These are phyloP conservation scores for Candida incommunis DNA, from an alignment of 805 yeast genomes.

Conservation along the genomic window DNA sequence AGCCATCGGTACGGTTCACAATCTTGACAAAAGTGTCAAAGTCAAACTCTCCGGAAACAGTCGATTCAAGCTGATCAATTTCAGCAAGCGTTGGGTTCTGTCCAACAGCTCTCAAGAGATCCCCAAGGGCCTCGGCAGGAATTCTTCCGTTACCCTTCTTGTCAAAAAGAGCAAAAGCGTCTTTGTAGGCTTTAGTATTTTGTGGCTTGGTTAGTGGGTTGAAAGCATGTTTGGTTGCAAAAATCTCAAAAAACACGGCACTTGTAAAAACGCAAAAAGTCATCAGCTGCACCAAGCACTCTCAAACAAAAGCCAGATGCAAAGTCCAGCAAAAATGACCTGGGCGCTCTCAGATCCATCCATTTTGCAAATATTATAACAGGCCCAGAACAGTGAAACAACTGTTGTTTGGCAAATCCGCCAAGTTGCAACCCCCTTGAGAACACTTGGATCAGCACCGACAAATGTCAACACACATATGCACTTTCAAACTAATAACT, in stretches of 20 bases:
- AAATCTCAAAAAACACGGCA: no score
- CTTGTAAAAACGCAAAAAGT: no score
- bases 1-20: constrained; percentile 77
- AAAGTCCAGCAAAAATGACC: no score
- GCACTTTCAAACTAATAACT: no score
- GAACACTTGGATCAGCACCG: background rate
- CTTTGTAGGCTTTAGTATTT: constrained; percentile 45
- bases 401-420: no score
- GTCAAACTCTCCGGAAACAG: constrained; percentile 29
- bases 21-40: constrained; percentile 65
- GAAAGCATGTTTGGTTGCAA: background rate
- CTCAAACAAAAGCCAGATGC: no score
- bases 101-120: constrained; percentile 89
- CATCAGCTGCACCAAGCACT: no score
- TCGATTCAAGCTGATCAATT: constrained; percentile 44
- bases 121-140: constrained; percentile 74
- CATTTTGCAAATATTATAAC: no score
- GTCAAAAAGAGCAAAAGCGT: constrained; percentile 93
- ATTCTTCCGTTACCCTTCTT: constrained; percentile 91
- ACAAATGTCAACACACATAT: no score
- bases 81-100: constrained; percentile 95
- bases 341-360: no score
- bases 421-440: no score
- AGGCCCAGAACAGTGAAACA: no score
- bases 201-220: constrained; percentile 5